Percentiles rank a stretch among this genome's conserved stretches.
These are phyloP conservation scores for Mortierella sp. DNA, from an alignment of 371 early-diverging fungal genomes.

Conservation along the genomic window DNA sequence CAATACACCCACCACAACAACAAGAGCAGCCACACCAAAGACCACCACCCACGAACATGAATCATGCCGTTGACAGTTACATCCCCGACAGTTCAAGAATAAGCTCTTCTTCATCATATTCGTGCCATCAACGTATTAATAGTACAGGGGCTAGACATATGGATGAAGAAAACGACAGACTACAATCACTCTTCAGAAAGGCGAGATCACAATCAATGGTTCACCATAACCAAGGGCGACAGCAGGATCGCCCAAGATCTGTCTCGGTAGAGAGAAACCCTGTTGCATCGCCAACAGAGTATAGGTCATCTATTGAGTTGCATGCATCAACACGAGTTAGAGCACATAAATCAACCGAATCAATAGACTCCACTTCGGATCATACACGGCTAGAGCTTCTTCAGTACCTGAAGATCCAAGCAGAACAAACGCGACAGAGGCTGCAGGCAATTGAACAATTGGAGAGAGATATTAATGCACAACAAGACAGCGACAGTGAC, in stretches of 20 bases:
- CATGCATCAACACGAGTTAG: neutral
- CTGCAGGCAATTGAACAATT: constrained; percentile 35
- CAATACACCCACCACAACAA: neutral
- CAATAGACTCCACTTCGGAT: neutral
- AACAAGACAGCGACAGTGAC: neutral
- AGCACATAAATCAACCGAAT: neutral
- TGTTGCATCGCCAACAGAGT: neutral
- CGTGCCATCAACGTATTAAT: neutral
- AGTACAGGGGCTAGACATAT: neutral
- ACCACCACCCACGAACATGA: neutral
- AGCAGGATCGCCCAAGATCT: neutral
- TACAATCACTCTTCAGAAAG: constrained; percentile 17
- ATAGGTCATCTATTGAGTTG: neutral
- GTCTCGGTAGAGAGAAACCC: neutral
- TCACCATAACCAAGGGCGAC: neutral
- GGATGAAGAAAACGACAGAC: neutral
- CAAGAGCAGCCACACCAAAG: constrained; percentile 13
- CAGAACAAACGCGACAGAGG: constrained; percentile 37
- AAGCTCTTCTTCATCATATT: neutral
- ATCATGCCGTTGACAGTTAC: neutral
- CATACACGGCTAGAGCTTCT: constrained; percentile 13
- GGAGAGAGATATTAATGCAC: constrained; percentile 21
- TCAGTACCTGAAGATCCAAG: constrained; percentile 16
- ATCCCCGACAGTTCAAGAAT: neutral
- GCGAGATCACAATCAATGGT: constrained; percentile 12